These are phyloP conservation scores for Musa schizocarpa DNA, from an alignment of 176 grass and related monocot species.

Conservation along the genomic window DNA sequence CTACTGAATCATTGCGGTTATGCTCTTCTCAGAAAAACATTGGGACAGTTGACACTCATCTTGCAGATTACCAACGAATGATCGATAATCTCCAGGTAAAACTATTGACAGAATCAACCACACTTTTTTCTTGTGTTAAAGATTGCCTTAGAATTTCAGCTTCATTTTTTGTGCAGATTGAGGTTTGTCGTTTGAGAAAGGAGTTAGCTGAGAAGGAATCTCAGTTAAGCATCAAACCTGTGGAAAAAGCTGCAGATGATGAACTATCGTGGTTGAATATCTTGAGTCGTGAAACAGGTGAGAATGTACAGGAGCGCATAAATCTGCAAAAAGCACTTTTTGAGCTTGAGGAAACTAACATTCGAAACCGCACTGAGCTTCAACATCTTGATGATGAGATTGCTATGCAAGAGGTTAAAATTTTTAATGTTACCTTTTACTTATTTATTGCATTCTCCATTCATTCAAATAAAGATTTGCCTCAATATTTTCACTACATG, in stretches of 20 bases:
- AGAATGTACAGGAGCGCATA: constrained; percentile 97
- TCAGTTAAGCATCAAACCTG: constrained; percentile 72
- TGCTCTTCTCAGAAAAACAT: constrained; percentile 74
- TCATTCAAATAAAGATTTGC: background rate
- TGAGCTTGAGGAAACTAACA: constrained; percentile 96
- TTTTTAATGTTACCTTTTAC: background rate
- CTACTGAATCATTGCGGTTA: background rate
- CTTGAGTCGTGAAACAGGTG: constrained; percentile 84
- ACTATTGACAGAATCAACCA: background rate
- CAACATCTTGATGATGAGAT: constrained; percentile 90
- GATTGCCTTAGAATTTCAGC: constrained; percentile 15
- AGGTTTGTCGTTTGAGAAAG: constrained; percentile 75
- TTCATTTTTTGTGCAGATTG: constrained; percentile 45
- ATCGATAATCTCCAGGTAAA: constrained; percentile 90
- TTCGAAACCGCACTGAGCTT: constrained; percentile 72
- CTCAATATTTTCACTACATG: too few relatives aligned
- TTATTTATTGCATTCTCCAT: background rate
- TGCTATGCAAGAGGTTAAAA: constrained; percentile 58
- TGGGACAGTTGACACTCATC: constrained; percentile 82
- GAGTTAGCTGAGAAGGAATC: constrained; percentile 91
- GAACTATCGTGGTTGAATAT: constrained; percentile 90
- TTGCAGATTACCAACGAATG: constrained; percentile 88
- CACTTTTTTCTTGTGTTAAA: constrained; percentile 6
- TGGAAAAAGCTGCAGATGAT: constrained; percentile 68
- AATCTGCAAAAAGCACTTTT: constrained; percentile 98